Base-by-base conservation (phyloP, 2,329 filamentous ascomycete species). In the Coniella vitis region DNA sequence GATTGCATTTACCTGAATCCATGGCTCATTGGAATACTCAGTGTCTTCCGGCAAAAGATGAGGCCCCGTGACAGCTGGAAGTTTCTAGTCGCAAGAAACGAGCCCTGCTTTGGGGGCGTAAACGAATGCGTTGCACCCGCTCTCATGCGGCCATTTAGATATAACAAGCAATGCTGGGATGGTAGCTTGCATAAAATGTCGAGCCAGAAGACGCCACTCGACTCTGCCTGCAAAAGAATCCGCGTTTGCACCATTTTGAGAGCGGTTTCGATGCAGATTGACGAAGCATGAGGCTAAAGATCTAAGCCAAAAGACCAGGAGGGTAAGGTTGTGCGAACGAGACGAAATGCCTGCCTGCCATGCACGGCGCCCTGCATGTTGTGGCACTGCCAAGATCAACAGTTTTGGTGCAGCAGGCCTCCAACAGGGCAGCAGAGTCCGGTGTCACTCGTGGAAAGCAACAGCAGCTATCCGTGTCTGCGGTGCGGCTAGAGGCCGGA, bases 301-400 rank as follows among this genome's bases (percentile, higher is more conserved):
- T 45, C 25, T 22, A 20, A 22, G 13, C 12, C 25, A 34, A 43
- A 21, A 21, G 35, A 40, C 16, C 14, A 17, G 10, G 19, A 13
- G 17, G 16, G 19, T 16, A 29, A 19, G 40, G 44, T 53, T 17
- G 51, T 19, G 51, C 51, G 48, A 47, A 53, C 48, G 48, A 53
- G 37, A 48, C 47, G 38, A 21, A 31, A 41, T 41, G 32, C 38
- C 32, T 38, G 32, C 21, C 41, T 51, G 21, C 19, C 37, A 51
- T 10, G 10, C 20, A 43, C 48, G 48, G 48, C 45, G 39, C 35
- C 21, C 31, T 37, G 51, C 51, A 53, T 45, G 9, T 31, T 16
- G n/a, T 31, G 22, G 35, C 20, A 17, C 17, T 8, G 37, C 44
- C 51, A 40, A 44, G 45, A 5, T 29, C 25, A 36, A 38, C n/a